Evolutionary conservation across 495 filamentous ascomycete species (phyloP), one percentile per base, ranked within the genome.

Genomic region (Aeminium ludgeri): DNA sequence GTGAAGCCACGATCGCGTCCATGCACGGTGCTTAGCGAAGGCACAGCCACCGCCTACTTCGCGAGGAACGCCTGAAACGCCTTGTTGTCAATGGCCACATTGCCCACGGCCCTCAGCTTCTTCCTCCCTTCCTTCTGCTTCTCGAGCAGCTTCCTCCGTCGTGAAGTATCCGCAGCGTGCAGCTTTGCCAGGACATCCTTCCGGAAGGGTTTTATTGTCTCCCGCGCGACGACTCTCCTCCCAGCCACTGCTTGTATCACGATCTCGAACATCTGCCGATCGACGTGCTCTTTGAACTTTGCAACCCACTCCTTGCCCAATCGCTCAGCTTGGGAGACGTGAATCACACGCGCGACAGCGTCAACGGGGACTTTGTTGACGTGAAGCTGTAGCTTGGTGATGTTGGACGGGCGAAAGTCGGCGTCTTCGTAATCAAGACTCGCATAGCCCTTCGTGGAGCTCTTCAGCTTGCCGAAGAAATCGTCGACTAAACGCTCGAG

Each of bases 121-220:
- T 94, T 96, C 43, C 83, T 71, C 1, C 89, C 89, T 50, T 87
- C 87, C 64, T 97, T 97, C 60, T 97, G 89, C 67, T 86, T 93
- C 63, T 96, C 87, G 31, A 97, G 56, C 47, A 97, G 59, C 62
- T 97, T 97, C 54, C 75, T 69, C 35, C 86, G 70, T 27, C 89
- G 66, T 8, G 70, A 72, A 13, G 92, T 70, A 63, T 97, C 89
- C 50, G 76, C 78, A 7, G 91, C 89, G 56, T 97, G 92, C 43
- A 97, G 66, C 60, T 97, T 97, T 27, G 80, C 78, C 45, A 92
- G 64, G 3, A 97, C 76, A 53, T 97, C 89, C 61, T 97, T 97
- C 36, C 89, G 70, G 57, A 94, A 95, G 1, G 89, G 83, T 68
- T 96, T 95, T 59, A 97, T 76, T 0, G 87, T 94, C 56, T 95